Percentiles rank a stretch among this genome's conserved stretches.
phyloP scores from a whole-genome alignment of 108 stramenopile genomes.

The Conticribra guillardii region DNA sequence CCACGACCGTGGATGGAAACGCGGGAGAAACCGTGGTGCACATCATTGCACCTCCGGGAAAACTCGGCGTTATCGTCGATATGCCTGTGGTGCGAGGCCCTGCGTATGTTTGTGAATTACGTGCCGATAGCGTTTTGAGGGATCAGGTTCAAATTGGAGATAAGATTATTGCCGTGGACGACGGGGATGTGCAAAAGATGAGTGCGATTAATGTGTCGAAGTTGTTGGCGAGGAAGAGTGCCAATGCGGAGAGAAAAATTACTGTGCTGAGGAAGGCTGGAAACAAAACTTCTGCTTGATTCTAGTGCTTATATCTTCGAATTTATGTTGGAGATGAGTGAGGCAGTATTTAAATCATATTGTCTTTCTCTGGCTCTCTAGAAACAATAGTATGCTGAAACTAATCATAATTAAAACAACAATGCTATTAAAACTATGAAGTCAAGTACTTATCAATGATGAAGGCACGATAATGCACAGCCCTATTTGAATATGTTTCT shows the following conservation, averaged over 20 bases:
- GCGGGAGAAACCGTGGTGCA: constrained; percentile 7
- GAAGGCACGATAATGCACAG: no score
- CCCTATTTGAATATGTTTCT: no score
- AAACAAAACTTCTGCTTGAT: background rate
- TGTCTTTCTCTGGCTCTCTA: no score
- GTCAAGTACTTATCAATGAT: no score
- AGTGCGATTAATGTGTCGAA: constrained; percentile 40
- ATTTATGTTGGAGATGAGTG: no score
- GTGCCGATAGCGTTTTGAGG: constrained; percentile 38
- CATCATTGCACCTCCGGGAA: constrained; percentile 24
- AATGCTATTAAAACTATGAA: no score
- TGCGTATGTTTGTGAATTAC: constrained; percentile 22
- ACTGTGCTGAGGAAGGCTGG: constrained; percentile 17
- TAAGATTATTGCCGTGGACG: constrained; percentile 65
- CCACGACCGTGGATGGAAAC: background rate
- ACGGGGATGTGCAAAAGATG: constrained; percentile 48
- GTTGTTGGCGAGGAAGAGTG: constrained; percentile 34
- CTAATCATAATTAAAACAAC: no score
- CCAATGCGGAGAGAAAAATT: constrained; percentile 24
- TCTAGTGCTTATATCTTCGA: no score
- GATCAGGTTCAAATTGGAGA: constrained; percentile 57
- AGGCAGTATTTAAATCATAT: no score
- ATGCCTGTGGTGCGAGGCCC: constrained; percentile 24
- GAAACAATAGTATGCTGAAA: no score
- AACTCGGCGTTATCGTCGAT: constrained; percentile 33